Evolutionary conservation across 257 asterid species (phyloP).

Genomic region (Forsythia suspensa): DNA sequence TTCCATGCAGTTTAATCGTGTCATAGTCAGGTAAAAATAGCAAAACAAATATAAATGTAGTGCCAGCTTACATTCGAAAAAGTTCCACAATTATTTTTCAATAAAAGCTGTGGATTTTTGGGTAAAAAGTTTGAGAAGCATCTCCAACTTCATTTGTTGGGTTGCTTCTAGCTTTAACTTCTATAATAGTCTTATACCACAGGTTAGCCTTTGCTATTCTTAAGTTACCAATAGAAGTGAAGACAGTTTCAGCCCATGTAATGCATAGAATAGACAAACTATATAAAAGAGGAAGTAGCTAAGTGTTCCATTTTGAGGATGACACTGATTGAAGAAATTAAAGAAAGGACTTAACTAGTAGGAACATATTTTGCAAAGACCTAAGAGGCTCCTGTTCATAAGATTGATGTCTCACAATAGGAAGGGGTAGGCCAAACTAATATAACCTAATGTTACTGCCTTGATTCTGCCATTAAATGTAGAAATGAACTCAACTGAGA

Average conservation of each 20-base stretch:
- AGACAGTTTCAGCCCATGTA: too few relatives aligned
- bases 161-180: too few relatives aligned
- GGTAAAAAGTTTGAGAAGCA: neutral
- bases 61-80: neutral
- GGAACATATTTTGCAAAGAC: too few relatives aligned
- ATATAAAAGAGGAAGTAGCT: too few relatives aligned
- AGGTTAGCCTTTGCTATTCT: too few relatives aligned
- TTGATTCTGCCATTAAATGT: neutral
- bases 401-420: neutral
- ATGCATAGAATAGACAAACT: too few relatives aligned
- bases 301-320: too few relatives aligned
- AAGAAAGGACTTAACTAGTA: too few relatives aligned
- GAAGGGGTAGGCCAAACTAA: neutral
- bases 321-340: too few relatives aligned
- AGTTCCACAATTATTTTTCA: neutral
- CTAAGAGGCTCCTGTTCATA: too few relatives aligned
- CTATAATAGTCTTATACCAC: too few relatives aligned
- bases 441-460: neutral
- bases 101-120: neutral
- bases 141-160: neutral
- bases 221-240: too few relatives aligned
- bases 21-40: neutral
- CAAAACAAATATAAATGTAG: neutral
- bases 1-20: neutral
- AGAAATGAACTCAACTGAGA: neutral